A percentile compares a stretch with the other conserved stretches of the same genome.
phyloP scores from a whole-genome alignment of 148 eudicot species.

The Heliamphora exappendiculata region DNA sequence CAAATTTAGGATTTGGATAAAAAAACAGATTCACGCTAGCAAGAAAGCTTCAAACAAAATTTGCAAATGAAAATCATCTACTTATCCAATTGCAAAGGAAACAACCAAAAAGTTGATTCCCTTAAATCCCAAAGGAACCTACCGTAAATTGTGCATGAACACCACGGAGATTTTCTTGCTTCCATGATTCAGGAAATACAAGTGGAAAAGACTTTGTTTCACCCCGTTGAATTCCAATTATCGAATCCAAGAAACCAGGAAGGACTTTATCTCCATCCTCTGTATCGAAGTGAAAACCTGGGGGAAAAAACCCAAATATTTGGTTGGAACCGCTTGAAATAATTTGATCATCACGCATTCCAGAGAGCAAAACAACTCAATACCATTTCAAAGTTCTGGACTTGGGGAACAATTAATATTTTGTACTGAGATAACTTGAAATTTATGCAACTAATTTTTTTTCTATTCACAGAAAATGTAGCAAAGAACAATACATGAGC shows the following conservation, averaged over 20 bases:
- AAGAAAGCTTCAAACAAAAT: background rate
- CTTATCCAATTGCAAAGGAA: background rate
- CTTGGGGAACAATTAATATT: background rate
- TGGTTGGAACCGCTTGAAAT: conserved; percentile 4
- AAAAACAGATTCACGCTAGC: background rate
- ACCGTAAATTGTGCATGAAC: conserved; percentile 87
- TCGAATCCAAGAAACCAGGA: conserved; percentile 83
- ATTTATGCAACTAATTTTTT: background rate
- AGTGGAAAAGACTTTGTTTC: conserved; percentile 89
- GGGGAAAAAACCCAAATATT: conserved; percentile 12
- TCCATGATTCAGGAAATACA: conserved; percentile 87
- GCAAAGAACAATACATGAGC: background rate
- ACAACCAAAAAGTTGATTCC: background rate
- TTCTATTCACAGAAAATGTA: background rate
- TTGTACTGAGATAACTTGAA: background rate
- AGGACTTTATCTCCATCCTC: conserved; percentile 80
- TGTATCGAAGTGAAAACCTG: conserved; percentile 91
- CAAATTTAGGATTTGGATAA: background rate
- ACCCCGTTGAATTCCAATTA: conserved; percentile 76
- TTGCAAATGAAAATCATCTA: background rate
- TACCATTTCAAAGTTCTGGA: background rate
- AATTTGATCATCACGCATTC: background rate
- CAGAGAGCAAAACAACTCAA: background rate
- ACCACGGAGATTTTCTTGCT: conserved; percentile 89
- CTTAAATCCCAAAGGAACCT: conserved; percentile 24